Conservation (phyloP, 108 stramenopile genomes). For the Ochromonas danica region DNA sequence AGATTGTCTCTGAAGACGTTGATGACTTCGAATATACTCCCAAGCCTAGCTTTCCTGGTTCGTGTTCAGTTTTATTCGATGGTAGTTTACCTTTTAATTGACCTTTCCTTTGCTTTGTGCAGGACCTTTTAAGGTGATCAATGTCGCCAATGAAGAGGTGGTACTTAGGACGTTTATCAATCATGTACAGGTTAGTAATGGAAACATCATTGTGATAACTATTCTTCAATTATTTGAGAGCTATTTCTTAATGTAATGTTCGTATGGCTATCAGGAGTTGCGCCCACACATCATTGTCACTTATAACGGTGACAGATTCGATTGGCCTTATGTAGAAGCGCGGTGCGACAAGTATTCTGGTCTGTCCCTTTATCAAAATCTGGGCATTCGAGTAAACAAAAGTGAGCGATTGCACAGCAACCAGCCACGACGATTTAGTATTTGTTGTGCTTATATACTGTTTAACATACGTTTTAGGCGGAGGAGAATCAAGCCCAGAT, state of each 20-base stretch:
- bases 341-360: slow-evolving; percentile 72
- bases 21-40: slow-evolving; percentile 97
- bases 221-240: slow-evolving; percentile 3
- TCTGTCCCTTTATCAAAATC: slow-evolving; percentile 76
- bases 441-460: background rate
- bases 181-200: background rate
- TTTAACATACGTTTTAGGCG: background rate
- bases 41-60: slow-evolving; percentile 82
- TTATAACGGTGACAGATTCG: slow-evolving; percentile 99
- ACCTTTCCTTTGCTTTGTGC: background rate
- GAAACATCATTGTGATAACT: background rate
- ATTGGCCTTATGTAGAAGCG: slow-evolving; percentile 92
- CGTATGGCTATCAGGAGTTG: too few species aligned
- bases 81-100: background rate
- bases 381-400: slow-evolving; percentile 66
- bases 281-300: slow-evolving; percentile 94
- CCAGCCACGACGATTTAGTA: background rate
- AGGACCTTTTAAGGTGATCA: slow-evolving; percentile 87
- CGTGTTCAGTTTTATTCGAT: background rate
- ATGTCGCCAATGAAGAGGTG: slow-evolving; percentile 40
- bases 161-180: background rate
- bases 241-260: slow-evolving; percentile 81
- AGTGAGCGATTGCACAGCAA: background rate
- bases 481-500: slow-evolving; percentile 49
- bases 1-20: background rate